Evolutionary conservation across 1,139 yeast species (phyloP).

Genomic region (Saccharomyces hybrid): DNA sequence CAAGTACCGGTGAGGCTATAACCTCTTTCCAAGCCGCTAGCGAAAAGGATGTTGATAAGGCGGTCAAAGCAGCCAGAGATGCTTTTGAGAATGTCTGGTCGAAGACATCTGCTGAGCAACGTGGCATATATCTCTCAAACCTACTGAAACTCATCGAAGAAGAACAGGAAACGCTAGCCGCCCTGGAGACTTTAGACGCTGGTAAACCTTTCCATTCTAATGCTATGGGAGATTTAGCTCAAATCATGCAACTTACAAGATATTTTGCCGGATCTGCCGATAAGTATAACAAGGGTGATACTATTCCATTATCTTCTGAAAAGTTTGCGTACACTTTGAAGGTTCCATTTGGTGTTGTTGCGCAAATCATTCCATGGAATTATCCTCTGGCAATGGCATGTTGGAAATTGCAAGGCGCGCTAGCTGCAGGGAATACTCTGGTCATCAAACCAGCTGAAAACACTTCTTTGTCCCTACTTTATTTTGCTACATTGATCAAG

Average conservation of each 20-base stretch:
- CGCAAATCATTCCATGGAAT: constrained; percentile 71
- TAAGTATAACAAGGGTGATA: constrained; percentile 63
- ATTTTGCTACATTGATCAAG: constrained; percentile 45
- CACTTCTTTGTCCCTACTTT: constrained; percentile 56
- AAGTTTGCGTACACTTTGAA: constrained; percentile 72
- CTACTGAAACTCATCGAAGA: constrained; percentile 46
- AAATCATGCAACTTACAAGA: constrained; percentile 54
- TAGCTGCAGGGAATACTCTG: constrained; percentile 62
- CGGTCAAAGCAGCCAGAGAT: constrained; percentile 63
- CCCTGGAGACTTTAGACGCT: constrained; percentile 55
- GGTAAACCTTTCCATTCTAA: constrained; percentile 55
- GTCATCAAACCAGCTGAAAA: constrained; percentile 63
- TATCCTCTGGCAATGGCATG: constrained; percentile 64
- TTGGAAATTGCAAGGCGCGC: constrained; percentile 66
- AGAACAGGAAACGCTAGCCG: constrained; percentile 44
- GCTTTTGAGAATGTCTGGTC: constrained; percentile 56
- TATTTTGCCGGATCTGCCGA: constrained; percentile 85
- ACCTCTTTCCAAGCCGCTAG: constrained; percentile 62
- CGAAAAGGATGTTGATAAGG: constrained; percentile 62
- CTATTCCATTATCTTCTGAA: constrained; percentile 55
- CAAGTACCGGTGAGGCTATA: constrained; percentile 61
- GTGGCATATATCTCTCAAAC: constrained; percentile 43
- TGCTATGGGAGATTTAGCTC: constrained; percentile 53
- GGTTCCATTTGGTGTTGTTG: constrained; percentile 79
- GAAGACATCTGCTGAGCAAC: constrained; percentile 40